Evolutionary conservation across 495 filamentous ascomycete species (phyloP).

Genomic region (Hypoxylon intermedium): DNA sequence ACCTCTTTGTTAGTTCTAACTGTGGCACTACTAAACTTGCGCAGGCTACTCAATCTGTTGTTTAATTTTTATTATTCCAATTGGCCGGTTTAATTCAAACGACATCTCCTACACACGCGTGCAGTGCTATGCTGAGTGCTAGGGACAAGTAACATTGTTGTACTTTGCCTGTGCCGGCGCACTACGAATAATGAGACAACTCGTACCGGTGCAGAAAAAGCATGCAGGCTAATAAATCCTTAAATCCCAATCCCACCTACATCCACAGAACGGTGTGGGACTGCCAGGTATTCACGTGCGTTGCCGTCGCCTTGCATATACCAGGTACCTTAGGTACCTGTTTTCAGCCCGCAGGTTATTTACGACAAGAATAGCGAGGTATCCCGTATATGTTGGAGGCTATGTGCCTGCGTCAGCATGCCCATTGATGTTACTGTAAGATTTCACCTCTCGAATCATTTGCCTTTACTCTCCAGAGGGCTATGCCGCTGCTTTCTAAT

Average conservation of each 20-base stretch:
- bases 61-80: constrained; percentile 11
- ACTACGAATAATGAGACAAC: neutral
- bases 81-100: constrained; percentile 26
- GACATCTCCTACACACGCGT: constrained; percentile 10
- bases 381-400: constrained; percentile 7
- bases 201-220: constrained; percentile 9
- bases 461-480: neutral
- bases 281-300: constrained; percentile 30
- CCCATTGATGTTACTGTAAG: constrained; percentile 2
- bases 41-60: constrained; percentile 16
- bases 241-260: constrained; percentile 32
- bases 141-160: no score
- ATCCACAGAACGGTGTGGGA: constrained; percentile 14
- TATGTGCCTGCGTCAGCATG: constrained; percentile 25
- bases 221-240: constrained; percentile 24
- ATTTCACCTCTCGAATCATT: constrained; percentile 4
- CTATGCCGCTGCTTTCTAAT: neutral
- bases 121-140: neutral
- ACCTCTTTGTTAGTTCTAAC: constrained; percentile 12
- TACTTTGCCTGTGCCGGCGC: constrained; percentile 1
- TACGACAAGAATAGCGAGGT: constrained; percentile 15
- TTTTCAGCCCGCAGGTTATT: constrained; percentile 12
- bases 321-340: neutral
- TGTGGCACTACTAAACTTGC: constrained; percentile 22
- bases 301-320: constrained; percentile 27